Conservation (phyloP, 1,284 basidiomycete genomes). For the Moesziomyces globuligerus region DNA sequence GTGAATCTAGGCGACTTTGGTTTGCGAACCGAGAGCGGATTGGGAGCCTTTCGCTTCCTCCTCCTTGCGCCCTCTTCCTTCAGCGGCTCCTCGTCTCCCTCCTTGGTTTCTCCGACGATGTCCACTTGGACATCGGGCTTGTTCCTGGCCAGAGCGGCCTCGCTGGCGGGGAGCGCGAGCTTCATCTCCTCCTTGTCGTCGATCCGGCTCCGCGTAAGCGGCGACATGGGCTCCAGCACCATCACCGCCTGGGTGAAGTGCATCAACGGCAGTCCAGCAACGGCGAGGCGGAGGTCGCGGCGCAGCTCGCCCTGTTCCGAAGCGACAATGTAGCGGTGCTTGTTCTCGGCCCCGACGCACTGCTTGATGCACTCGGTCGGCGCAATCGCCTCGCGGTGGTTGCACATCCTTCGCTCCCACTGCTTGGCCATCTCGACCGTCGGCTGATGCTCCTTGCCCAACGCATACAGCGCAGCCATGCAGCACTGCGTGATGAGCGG, state of each 20-base stretch:
- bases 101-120: conserved; percentile 66
- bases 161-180: conserved; percentile 37
- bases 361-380: conserved; percentile 84
- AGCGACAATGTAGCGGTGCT: conserved; percentile 64
- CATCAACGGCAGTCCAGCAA: conserved; percentile 57
- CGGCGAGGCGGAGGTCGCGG: conserved; percentile 30
- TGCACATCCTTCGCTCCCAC: conserved; percentile 92
- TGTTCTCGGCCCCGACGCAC: conserved; percentile 48
- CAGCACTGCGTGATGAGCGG: conserved; percentile 65
- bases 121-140: conserved; percentile 21
- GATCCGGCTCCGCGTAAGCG: conserved; percentile 51
- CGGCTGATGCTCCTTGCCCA: conserved; percentile 29
- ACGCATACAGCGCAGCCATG: conserved; percentile 62
- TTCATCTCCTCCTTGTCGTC: conserved; percentile 49
- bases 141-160: conserved; percentile 25
- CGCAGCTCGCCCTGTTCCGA: conserved; percentile 46
- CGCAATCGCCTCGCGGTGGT: conserved; percentile 83
- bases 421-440: conserved; percentile 85
- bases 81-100: conserved; percentile 73
- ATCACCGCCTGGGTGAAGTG: conserved; percentile 65
- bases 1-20: conserved; percentile 66
- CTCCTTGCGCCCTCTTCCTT: conserved; percentile 7
- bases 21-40: conserved; percentile 92
- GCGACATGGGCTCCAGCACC: conserved; percentile 65
- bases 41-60: conserved; percentile 76